phyloP scores from a whole-genome alignment of 768 basidiomycete species.

The Russula compacta region DNA sequence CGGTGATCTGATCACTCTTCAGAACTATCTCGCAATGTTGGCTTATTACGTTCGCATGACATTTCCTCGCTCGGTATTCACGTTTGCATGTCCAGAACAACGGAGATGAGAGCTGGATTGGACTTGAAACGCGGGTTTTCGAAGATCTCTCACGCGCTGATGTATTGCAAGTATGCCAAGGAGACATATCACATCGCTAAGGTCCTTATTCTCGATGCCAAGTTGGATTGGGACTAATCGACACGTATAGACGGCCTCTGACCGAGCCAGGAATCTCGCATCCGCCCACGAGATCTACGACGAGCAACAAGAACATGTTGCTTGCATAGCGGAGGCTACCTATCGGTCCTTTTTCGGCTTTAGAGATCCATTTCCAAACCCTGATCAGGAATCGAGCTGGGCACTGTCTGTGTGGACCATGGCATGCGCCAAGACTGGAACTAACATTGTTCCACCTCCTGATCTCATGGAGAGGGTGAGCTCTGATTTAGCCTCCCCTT shows the following conservation, averaged over 20 bases:
- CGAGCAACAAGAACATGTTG: not conserved
- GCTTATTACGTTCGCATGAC: not conserved
- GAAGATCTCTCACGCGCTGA: not conserved
- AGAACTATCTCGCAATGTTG: slow-evolving; percentile 4
- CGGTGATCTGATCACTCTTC: not conserved
- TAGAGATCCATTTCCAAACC: slow-evolving; percentile 10
- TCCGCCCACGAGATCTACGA: not conserved
- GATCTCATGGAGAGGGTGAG: slow-evolving; percentile 5
- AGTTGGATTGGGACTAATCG: not conserved
- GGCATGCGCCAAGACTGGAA: slow-evolving; percentile 7
- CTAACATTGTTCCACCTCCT: not conserved
- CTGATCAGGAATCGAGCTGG: slow-evolving; percentile 6
- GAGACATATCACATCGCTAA: slow-evolving; percentile 1
- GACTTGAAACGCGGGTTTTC: slow-evolving; percentile 1
- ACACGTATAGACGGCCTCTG: slow-evolving; percentile 3
- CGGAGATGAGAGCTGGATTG: slow-evolving; percentile 6
- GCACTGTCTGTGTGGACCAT: slow-evolving; percentile 1
- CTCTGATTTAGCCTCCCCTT: not conserved
- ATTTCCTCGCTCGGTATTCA: not conserved
- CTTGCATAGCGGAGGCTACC: not conserved
- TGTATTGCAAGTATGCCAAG: slow-evolving; percentile 1
- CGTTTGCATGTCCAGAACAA: not conserved
- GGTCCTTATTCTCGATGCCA: not conserved
- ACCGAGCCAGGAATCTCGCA: not conserved
- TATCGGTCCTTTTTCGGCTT: slow-evolving; percentile 9